Evolutionary conservation across 768 basidiomycete genomes (phyloP).

Genomic region (Trametes sanguinea): DNA sequence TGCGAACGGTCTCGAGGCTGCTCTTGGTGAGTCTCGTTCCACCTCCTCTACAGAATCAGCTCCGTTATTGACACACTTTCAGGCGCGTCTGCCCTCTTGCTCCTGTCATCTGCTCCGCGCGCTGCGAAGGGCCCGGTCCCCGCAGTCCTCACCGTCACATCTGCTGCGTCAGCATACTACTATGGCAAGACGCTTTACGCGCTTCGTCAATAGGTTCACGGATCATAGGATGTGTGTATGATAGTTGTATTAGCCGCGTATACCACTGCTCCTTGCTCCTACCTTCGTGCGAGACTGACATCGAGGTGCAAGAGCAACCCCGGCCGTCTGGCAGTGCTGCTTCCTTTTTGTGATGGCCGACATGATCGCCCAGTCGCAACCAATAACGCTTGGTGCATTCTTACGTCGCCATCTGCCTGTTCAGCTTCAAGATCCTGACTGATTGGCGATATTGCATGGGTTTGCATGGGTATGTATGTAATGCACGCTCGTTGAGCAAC

Average conservation of each 20-base stretch:
- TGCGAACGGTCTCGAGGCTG: conserved; percentile 73
- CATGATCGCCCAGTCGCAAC: no score
- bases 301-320: no score
- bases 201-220: conserved; percentile 12
- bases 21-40: conserved; percentile 55
- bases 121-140: conserved; percentile 76
- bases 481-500: no score
- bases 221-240: conserved; percentile 2
- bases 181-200: conserved; percentile 62
- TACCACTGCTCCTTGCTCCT: neutral
- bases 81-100: conserved; percentile 72
- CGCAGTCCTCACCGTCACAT: conserved; percentile 58
- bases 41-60: neutral
- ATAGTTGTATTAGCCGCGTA: conserved; percentile 13
- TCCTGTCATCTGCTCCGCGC: conserved; percentile 75
- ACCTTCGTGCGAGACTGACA: neutral
- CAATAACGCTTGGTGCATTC: no score
- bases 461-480: no score
- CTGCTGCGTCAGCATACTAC: conserved; percentile 62
- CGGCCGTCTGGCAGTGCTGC: no score
- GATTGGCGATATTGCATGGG: no score
- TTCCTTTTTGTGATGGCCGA: no score
- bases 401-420: no score
- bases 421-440: no score
- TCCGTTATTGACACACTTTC: neutral